Evolutionary conservation across 208 protist genomes (phyloP), one percentile per base, ranked within the genome.

Genomic region (Naegleria fowleri): DNA sequence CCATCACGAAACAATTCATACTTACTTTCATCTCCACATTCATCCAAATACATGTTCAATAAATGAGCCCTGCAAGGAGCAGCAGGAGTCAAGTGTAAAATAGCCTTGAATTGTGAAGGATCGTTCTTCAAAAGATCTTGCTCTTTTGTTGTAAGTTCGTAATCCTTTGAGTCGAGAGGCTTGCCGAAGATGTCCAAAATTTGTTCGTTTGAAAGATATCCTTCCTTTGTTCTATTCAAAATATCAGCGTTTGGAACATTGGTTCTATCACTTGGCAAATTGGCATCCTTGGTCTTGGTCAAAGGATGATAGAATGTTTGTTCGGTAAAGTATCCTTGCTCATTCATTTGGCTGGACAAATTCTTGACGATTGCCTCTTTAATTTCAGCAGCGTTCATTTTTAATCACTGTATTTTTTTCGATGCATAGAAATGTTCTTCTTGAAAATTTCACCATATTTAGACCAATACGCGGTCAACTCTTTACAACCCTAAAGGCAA

Each of bases 111-210:
- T 52, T 29, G 29, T 51, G 15, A 22, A 29, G 40, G 83, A 52
- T 87, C 83, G 19, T 52, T 87, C 11, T 39, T 87, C 36, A 87
- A 51, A n/a, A 33, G 7, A 51, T 87, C 83, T 38, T 87, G 15
- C 11, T 87, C 83, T 13, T 0, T 16, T 16, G 9, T 25, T 7
- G 83, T 87, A 16, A 51, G 7, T 25, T 51, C 39, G 19, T 48
- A 87, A 36, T 87, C 83, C 83, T 87, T 87, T 5, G 41, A 87
- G 40, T 87, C 83, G 16, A 87, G 29, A 51, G 83, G 83, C 83
- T 87, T 87, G 15, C 29, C 83, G 29, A 22, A 87, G 33, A 87
- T 87, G 41, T 87, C 83, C 36, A 87, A 51, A 40, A 87, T 51
- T 87, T 87, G 29, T 51, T 87, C 83, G 29, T 51, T 51, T 22